These are phyloP conservation scores for Pleurotus giganteus DNA, from an alignment of 768 basidiomycete species.

Conservation along the genomic window DNA sequence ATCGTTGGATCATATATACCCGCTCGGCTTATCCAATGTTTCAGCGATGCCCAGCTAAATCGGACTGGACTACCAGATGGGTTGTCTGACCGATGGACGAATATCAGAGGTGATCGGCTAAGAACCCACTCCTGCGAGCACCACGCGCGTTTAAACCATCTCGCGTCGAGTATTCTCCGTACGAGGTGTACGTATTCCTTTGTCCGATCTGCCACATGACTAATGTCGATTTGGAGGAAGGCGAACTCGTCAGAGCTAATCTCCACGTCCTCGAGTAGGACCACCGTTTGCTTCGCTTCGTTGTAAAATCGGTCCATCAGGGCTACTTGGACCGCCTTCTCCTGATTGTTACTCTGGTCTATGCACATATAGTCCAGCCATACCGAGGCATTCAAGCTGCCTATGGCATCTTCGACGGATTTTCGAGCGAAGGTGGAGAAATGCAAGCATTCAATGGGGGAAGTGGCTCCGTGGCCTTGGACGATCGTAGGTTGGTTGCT, in stretches of 20 bases:
- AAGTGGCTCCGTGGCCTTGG: background rate
- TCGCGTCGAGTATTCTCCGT: background rate
- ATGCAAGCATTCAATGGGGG: background rate
- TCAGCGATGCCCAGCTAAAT: conserved; percentile 4
- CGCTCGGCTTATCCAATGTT: conserved; percentile 5
- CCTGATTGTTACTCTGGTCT: background rate
- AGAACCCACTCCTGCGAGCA: conserved; percentile 10
- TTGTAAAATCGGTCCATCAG: conserved; percentile 5
- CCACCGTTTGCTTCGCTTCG: background rate
- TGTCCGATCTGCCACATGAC: background rate
- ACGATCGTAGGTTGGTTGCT: background rate
- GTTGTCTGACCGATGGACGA: conserved; percentile 1
- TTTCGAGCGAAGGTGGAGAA: conserved; percentile 3
- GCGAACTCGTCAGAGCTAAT: background rate
- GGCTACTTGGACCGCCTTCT: background rate
- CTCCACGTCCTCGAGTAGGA: conserved; percentile 1
- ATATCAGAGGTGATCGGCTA: conserved; percentile 1
- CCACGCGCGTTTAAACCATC: conserved; percentile 6
- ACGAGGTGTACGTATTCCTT: background rate
- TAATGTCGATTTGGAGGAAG: background rate
- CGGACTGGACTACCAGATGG: background rate
- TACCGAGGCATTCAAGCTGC: background rate
- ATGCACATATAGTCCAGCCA: conserved; percentile 5
- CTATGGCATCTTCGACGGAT: background rate
- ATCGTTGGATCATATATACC: background rate